These are phyloP conservation scores for Amphibolis antarctica DNA, from an alignment of 106 monocot species.

Conservation along the genomic window DNA sequence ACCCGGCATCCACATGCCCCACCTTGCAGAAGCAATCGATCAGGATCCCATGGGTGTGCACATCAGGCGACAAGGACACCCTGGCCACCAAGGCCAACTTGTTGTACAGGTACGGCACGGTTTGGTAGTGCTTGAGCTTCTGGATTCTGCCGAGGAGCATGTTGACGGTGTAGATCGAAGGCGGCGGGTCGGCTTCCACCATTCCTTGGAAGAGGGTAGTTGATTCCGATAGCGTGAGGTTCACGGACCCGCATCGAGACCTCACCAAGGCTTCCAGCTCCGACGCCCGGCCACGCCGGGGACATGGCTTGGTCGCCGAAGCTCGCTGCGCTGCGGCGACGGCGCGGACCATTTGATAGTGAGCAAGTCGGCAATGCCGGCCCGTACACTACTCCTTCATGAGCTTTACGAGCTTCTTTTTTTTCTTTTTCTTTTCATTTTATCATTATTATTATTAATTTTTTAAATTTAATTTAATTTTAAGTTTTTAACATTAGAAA, in stretches of 20 bases:
- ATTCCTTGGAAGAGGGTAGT: not conserved
- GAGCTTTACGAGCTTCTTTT: too few relatives aligned
- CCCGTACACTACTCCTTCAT: too few relatives aligned
- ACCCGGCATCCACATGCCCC: constrained; percentile 1
- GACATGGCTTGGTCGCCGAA: too few relatives aligned
- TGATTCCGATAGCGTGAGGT: not conserved
- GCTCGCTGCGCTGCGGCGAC: too few relatives aligned
- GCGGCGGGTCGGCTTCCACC: not conserved
- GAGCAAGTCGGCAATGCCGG: too few relatives aligned
- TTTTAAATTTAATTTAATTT: too few relatives aligned
- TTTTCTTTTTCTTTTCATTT: too few relatives aligned
- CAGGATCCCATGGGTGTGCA: constrained; percentile 1
- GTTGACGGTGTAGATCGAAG: constrained; percentile 4
- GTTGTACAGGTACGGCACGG: not conserved
- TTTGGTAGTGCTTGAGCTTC: not conserved
- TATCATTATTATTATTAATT: too few relatives aligned
- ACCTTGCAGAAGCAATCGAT: constrained; percentile 4
- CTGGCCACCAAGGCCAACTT: not conserved
- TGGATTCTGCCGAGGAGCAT: constrained; percentile 5
- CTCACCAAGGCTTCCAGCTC: not conserved
- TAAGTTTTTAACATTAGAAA: too few relatives aligned
- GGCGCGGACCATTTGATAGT: too few relatives aligned
- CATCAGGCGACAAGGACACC: not conserved
- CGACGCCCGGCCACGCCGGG: too few relatives aligned
- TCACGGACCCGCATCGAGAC: not conserved